phyloP scores from a whole-genome alignment of 2,329 filamentous ascomycete genomes.

The Pestalotiopsis sp. region DNA sequence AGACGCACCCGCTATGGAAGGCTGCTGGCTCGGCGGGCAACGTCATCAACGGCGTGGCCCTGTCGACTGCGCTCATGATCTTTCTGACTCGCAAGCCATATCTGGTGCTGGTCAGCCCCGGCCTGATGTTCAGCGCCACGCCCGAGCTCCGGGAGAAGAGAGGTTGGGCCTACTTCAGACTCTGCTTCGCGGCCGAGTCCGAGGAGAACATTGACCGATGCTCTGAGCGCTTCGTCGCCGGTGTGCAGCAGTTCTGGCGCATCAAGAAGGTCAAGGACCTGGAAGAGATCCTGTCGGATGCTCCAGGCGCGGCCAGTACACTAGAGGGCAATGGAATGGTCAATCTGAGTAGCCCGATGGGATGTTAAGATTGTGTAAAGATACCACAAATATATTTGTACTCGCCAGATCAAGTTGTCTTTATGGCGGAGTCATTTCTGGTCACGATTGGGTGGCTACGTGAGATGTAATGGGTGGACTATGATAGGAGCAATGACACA shows the following conservation, averaged over 20 bases:
- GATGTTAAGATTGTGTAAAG: conserved; percentile 6
- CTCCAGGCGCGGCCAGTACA: neutral
- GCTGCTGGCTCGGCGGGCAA: conserved; percentile 33
- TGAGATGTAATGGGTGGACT: no score
- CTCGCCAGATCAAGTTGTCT: neutral
- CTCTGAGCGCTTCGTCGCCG: conserved; percentile 67
- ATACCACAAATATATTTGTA: neutral
- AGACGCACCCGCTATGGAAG: conserved; percentile 70
- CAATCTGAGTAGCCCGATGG: neutral
- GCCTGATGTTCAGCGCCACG: conserved; percentile 73
- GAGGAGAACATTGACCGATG: conserved; percentile 68
- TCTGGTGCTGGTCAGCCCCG: conserved; percentile 71
- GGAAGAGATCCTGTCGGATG: conserved; percentile 59
- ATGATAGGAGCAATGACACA: no score
- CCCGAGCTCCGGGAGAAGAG: conserved; percentile 57
- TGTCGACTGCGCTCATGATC: conserved; percentile 71
- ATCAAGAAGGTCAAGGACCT: conserved; percentile 70
- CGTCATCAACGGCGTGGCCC: conserved; percentile 54
- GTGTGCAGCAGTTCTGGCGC: conserved; percentile 75
- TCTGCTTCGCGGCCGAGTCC: conserved; percentile 87
- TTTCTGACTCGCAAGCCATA: conserved; percentile 71
- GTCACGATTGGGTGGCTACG: no score
- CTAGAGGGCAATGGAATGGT: neutral
- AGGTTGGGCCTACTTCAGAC: conserved; percentile 72
- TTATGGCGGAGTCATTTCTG: no score